These are phyloP conservation scores for Aspergillus fumigatus DNA, from an alignment of 2,329 filamentous ascomycete species.

Conservation along the genomic window DNA sequence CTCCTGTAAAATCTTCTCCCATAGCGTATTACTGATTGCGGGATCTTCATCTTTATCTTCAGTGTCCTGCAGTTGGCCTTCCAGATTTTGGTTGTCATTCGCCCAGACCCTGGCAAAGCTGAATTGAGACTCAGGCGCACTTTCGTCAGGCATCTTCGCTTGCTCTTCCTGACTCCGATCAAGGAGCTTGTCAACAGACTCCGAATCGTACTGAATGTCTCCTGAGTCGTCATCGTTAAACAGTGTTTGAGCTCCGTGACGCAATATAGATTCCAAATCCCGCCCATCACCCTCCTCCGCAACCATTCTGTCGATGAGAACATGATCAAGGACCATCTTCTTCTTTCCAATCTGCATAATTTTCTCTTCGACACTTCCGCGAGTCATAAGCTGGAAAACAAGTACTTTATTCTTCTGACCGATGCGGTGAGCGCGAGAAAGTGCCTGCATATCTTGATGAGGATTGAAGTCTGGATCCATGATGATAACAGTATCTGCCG, in stretches of 20 bases:
- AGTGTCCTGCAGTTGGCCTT: conserved; percentile 55
- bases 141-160: conserved; percentile 59
- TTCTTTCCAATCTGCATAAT: conserved; percentile 94
- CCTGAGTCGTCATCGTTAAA: conserved; percentile 69
- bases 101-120: conserved; percentile 90
- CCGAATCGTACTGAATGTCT: conserved; percentile 75
- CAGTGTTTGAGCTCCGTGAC: conserved; percentile 78
- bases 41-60: conserved; percentile 42
- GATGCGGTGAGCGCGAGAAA: conserved; percentile 91
- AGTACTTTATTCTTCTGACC: conserved; percentile 94
- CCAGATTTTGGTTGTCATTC: conserved; percentile 67
- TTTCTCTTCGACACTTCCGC: conserved; percentile 84
- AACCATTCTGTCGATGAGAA: conserved; percentile 88
- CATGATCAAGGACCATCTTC: conserved; percentile 94
- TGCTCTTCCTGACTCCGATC: conserved; percentile 79
- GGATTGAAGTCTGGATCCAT: conserved; percentile 97
- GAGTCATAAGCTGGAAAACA: conserved; percentile 91
- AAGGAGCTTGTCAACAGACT: conserved; percentile 83
- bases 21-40: conserved; percentile 64
- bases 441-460: conserved; percentile 93
- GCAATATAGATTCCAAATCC: conserved; percentile 82
- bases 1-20: conserved; percentile 84
- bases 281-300: conserved; percentile 71
- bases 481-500: conserved; percentile 96
- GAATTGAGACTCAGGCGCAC: conserved; percentile 72